Base-by-base conservation (phyloP, 2,329 filamentous ascomycete species). In the Periconia sp. region DNA sequence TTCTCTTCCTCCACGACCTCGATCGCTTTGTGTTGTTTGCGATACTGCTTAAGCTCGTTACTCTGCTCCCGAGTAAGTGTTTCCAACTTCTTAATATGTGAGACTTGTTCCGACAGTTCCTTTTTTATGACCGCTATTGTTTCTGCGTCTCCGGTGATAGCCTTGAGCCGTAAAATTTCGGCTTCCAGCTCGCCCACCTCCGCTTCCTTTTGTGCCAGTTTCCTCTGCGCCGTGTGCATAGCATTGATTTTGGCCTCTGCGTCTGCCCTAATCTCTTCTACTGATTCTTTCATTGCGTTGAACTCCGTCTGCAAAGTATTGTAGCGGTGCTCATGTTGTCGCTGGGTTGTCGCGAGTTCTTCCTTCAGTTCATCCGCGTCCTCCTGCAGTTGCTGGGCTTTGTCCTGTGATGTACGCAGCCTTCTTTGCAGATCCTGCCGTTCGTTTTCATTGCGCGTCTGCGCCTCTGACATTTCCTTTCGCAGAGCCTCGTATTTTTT, bases 1-100 rank as follows among this genome's bases (percentile, higher is more conserved):
- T 97, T 97, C 77, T 99, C 92, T 72, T 99, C 94, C 70, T 99
- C 92, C 0, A 97, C 89, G 2, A 99, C 84, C 67, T 96, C 91
- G 1, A 96, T 87, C n/a, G 90, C 91, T 74, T 90, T 93, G 71
- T 92, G 87, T 3, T 88, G 77, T 61, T 92, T 89, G 14, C 92
- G 87, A 37, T 95, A 81, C 61, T 92, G 88, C 63, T 89, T 91
- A 35, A 99, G 77, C 70, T 99, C 93, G 0, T 82, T 75, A 14
- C 85, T 79, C 67, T 96, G 90, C 47, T 96, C 91, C 20, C 90
- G 82, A 58, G 91, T 96, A 35, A 85, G 85, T 1, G 84, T 82
- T 71, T 99, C 94, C 2, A 99, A 79, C 30, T 85, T 87, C 54
- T 91, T 87, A 59, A 97, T 96, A 67, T 97, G 92, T n/a, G 85